These are phyloP conservation scores for Pistacia integerrima DNA, from an alignment of 345 rosid genomes.

Conservation along the genomic window DNA sequence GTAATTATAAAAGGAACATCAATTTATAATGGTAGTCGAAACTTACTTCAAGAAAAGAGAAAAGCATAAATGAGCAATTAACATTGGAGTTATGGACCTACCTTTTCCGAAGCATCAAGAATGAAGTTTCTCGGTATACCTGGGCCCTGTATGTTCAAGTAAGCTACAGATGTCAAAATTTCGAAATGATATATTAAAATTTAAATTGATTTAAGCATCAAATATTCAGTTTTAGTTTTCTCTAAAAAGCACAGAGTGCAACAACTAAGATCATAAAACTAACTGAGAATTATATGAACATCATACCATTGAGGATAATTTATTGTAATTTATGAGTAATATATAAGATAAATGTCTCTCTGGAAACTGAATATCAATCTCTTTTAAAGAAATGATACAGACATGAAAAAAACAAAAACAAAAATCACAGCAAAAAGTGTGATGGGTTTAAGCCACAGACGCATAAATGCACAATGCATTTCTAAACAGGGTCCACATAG, in stretches of 20 bases:
- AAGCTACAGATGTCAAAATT: not conserved
- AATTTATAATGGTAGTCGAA: conserved; percentile 5
- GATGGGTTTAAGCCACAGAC: not conserved
- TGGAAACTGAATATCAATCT: not conserved
- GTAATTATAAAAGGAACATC: not conserved
- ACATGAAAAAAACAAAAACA: no score
- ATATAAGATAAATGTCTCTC: not conserved
- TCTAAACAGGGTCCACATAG: not conserved
- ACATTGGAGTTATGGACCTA: conserved; percentile 20
- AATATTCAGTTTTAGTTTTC: conserved; percentile 3
- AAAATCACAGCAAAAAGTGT: not conserved
- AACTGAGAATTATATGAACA: not conserved
- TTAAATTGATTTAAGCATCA: not conserved
- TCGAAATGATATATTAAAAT: conserved; percentile 1
- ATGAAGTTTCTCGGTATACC: conserved; percentile 62
- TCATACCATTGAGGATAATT: not conserved
- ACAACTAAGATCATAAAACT: conserved; percentile 8
- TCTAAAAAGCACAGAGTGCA: not conserved
- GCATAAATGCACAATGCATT: not conserved
- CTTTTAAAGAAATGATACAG: no score
- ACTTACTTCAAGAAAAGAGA: not conserved
- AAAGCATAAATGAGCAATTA: not conserved
- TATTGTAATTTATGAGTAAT: not conserved
- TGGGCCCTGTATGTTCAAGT: conserved; percentile 46
- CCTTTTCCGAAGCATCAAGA: conserved; percentile 63